phyloP scores from a whole-genome alignment of 1,284 basidiomycete species.

The Sporisorium scitamineum region DNA sequence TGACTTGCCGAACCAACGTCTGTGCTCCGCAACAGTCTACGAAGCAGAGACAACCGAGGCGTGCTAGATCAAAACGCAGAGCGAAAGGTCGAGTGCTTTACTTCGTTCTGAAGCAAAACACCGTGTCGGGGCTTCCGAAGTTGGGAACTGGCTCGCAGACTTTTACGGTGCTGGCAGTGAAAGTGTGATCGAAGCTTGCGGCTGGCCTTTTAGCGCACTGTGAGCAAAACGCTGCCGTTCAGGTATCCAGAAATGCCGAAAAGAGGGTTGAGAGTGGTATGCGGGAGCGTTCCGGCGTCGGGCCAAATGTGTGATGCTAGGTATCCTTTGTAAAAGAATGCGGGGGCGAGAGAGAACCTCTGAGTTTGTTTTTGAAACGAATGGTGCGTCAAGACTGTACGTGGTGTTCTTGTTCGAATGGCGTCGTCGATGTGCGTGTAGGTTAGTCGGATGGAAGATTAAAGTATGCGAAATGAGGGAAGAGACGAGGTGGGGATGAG shows the following conservation, averaged over 20 bases:
- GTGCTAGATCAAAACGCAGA: too few species aligned
- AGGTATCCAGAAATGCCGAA: not conserved
- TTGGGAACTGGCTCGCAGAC: not conserved
- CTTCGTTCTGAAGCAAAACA: not conserved
- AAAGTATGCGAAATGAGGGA: not conserved
- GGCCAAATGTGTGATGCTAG: not conserved
- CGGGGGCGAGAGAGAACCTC: not conserved
- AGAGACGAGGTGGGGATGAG: not conserved
- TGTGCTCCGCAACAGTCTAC: not conserved
- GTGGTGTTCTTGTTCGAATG: not conserved
- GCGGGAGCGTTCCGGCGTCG: not conserved
- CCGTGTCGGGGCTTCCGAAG: not conserved
- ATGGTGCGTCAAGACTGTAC: not conserved
- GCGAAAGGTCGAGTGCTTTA: not conserved
- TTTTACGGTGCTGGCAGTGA: not conserved
- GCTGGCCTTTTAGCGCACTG: too few species aligned
- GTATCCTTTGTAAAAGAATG: slow-evolving; percentile 2
- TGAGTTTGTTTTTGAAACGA: not conserved
- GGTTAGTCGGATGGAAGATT: not conserved
- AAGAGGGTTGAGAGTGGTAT: not conserved
- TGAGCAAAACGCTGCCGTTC: not conserved
- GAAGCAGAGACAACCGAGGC: not conserved
- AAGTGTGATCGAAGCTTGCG: too few species aligned
- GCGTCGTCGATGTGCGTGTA: not conserved
- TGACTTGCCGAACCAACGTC: too few species aligned